phyloP scores from a whole-genome alignment of 108 stramenopile genomes.

The Skeletonema grethae region DNA sequence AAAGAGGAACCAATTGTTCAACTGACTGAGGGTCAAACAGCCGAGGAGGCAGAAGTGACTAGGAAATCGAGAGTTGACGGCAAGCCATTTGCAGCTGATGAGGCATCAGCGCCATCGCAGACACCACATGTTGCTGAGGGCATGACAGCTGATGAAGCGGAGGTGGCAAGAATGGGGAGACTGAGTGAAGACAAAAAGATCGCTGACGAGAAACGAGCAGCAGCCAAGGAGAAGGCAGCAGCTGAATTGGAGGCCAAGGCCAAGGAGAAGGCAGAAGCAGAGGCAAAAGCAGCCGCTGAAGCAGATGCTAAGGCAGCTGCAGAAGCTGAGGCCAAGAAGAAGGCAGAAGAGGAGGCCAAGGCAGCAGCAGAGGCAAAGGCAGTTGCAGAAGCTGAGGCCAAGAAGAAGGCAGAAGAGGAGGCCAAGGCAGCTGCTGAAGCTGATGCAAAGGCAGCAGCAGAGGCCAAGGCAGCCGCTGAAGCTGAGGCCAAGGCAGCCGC shows the following conservation, averaged over 20 bases:
- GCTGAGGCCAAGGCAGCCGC: slow-evolving; percentile 3
- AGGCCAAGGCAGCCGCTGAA: slow-evolving; percentile 18
- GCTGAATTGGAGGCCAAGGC: slow-evolving; percentile 11
- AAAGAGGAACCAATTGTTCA: slow-evolving; percentile 4
- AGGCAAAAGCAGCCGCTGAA: slow-evolving; percentile 8
- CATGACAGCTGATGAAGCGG: slow-evolving; percentile 21
- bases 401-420: slow-evolving; percentile 1
- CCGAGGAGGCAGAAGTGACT: slow-evolving; percentile 22
- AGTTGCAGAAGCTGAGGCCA: slow-evolving; percentile 8
- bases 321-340: slow-evolving; percentile 18
- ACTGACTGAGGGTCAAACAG: slow-evolving; percentile 19
- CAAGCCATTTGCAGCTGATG: slow-evolving; percentile 11
- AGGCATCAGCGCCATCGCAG: slow-evolving; percentile 7
- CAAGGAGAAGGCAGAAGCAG: not conserved
- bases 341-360: slow-evolving; percentile 6
- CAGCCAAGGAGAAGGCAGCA: slow-evolving; percentile 11
- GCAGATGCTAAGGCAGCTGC: slow-evolving; percentile 18
- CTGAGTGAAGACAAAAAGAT: not conserved
- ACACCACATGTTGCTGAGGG: slow-evolving; percentile 5
- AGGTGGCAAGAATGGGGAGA: slow-evolving; percentile 10
- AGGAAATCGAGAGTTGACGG: slow-evolving; percentile 9
- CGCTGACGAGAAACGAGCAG: slow-evolving; percentile 1
- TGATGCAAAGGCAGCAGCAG: not conserved
- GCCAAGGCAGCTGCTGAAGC: slow-evolving; percentile 11
- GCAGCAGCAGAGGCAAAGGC: not conserved